Percentiles rank a stretch among this genome's conserved stretches.
Conservation (phyloP, 148 eudicot species). For the Spergularia bocconei region DNA sequence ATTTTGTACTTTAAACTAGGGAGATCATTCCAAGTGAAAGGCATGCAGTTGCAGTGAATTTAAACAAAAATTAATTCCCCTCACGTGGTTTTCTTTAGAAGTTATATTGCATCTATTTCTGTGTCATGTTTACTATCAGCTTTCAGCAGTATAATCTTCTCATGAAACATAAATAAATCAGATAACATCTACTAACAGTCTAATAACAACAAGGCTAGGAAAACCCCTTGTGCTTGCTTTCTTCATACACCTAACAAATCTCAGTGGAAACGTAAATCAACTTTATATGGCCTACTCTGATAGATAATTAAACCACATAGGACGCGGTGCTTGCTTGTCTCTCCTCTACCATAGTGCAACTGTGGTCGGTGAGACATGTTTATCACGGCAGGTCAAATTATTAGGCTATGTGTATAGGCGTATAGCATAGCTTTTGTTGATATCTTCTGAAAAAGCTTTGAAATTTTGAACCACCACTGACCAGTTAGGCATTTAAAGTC, state of each 20-base stretch:
- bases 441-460: not conserved
- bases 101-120: not conserved
- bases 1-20: not conserved
- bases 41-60: not conserved
- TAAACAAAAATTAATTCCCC: not conserved
- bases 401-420: not conserved
- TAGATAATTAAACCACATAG: not conserved
- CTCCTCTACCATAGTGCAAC: not conserved
- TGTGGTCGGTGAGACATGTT: not conserved
- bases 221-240: not conserved
- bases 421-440: not conserved
- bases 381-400: not conserved
- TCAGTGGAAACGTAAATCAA: not conserved
- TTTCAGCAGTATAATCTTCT: not conserved
- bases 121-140: too few relatives aligned
- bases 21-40: not conserved
- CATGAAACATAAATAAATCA: not conserved
- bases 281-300: not conserved
- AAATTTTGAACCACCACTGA: not conserved
- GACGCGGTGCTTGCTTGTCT: not conserved
- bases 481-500: not conserved
- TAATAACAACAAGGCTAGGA: not conserved
- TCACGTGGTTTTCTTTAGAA: not conserved
- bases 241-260: not conserved
- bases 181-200: not conserved